These are phyloP conservation scores for Diaporthe caulivora DNA, from an alignment of 2,329 filamentous ascomycete genomes.

Conservation along the genomic window DNA sequence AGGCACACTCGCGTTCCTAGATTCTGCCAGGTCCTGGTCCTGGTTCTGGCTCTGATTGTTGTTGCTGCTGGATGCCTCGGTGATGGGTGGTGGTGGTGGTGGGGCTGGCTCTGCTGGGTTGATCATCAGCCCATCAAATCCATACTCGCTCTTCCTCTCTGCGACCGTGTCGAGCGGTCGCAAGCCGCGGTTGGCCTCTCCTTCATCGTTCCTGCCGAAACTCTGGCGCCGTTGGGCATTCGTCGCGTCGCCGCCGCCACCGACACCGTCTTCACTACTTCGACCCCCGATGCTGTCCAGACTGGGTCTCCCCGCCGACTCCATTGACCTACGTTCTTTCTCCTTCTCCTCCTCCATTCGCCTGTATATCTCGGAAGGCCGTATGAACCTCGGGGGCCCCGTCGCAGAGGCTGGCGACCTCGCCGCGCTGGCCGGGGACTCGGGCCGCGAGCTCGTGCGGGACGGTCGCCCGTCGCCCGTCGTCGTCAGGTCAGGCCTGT, in stretches of 20 bases:
- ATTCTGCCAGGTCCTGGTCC: slow-evolving; percentile 21
- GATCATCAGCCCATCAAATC: slow-evolving; percentile 57
- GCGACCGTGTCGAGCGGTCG: slow-evolving; percentile 65
- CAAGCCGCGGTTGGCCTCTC: slow-evolving; percentile 51
- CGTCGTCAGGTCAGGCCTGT: slow-evolving; percentile 46
- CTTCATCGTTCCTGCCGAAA: slow-evolving; percentile 50
- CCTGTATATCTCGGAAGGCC: slow-evolving; percentile 83
- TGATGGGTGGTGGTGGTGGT: not conserved
- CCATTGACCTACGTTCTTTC: slow-evolving; percentile 66
- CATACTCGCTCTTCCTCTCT: slow-evolving; percentile 71
- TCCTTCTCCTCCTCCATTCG: slow-evolving; percentile 76
- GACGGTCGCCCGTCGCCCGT: slow-evolving; percentile 37
- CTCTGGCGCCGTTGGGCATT: slow-evolving; percentile 42
- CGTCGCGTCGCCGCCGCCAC: slow-evolving; percentile 42
- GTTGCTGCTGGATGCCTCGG: no score
- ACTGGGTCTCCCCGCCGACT: slow-evolving; percentile 66
- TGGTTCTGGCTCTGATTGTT: slow-evolving; percentile 4
- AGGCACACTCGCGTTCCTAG: not conserved
- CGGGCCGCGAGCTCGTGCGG: slow-evolving; percentile 49
- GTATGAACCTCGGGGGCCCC: slow-evolving; percentile 73
- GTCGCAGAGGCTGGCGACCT: slow-evolving; percentile 52
- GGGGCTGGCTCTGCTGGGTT: slow-evolving; percentile 40
- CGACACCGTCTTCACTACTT: slow-evolving; percentile 35
- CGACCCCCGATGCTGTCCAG: slow-evolving; percentile 61
- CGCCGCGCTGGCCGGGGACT: slow-evolving; percentile 53